phyloP scores from a whole-genome alignment of 768 basidiomycete species.

The Kwoniella mangroviensis region DNA sequence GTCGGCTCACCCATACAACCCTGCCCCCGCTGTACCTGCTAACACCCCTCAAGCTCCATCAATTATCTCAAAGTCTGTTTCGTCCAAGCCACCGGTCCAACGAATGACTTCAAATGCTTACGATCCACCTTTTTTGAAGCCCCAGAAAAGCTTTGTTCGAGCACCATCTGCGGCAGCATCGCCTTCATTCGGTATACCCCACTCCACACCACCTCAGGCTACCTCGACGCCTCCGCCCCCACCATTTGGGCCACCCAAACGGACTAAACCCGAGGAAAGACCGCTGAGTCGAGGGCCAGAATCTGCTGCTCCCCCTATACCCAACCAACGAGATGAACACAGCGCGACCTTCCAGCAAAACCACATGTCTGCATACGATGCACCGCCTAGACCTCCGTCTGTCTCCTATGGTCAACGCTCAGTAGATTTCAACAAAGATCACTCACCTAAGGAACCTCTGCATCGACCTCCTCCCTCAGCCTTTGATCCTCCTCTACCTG shows the following conservation, averaged over 20 bases:
- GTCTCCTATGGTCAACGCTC: neutral
- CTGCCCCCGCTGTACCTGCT: neutral
- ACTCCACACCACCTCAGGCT: constrained; percentile 24
- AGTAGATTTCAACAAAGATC: neutral
- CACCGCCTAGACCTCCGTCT: constrained; percentile 15
- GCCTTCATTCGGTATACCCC: constrained; percentile 18
- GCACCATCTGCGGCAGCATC: constrained; percentile 24
- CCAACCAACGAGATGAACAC: neutral
- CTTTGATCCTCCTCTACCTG: constrained; percentile 14
- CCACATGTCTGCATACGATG: constrained; percentile 3
- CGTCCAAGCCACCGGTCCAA: constrained; percentile 29
- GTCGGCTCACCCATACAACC: constrained; percentile 17
- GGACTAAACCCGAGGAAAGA: constrained; percentile 16
- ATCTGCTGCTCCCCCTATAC: constrained; percentile 13
- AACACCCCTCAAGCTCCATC: constrained; percentile 7
- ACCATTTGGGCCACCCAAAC: constrained; percentile 33
- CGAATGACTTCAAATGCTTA: constrained; percentile 47
- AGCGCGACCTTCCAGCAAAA: neutral
- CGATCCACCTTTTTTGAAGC: constrained; percentile 47
- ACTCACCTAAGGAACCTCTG: constrained; percentile 11
- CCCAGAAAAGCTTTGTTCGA: constrained; percentile 45
- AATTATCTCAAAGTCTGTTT: constrained; percentile 20
- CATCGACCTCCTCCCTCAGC: constrained; percentile 14
- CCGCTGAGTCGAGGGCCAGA: constrained; percentile 16
- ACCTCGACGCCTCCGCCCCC: constrained; percentile 27